Base-by-base conservation (phyloP, 1,284 basidiomycete species). In the Cutaneotrichosporon arboriforme region DNA sequence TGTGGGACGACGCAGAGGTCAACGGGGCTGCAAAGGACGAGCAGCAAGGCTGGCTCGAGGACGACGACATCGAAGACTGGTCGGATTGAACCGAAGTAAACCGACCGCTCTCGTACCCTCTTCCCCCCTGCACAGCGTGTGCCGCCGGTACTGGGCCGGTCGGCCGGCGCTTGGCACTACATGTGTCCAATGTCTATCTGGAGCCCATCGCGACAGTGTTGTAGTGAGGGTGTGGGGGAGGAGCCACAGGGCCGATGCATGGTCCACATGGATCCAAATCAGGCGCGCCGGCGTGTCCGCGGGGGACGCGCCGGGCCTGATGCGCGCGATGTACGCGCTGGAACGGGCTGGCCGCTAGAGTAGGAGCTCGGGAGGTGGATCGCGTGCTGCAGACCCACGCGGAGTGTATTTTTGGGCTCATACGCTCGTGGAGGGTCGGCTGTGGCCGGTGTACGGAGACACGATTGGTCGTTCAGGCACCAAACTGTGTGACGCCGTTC, bases 21-120 rank as follows among this genome's bases (percentile, higher is more conserved):
- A 40, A 18, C 20, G 46, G 42, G 14, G 36, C n/a, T n/a, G n/a
- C n/a, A n/a, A n/a, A 34, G 4, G 33, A 38, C 12, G 51, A 47
- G 3, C 46, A 51, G 17, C 37, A 42, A n/a, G 50, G 52, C 3
- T 54, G 52, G 54, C 46, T 59, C 10, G 51, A 49, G 10, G 58
- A 59, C 40, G 57, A 59, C 49, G 58, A 59, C 26, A 56, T 59
- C 13, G 58, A 55, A 21, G 54, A 55, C 26, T 59, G 50, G 49
- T 45, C 43, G 8, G 43, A 45, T 18, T 45, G 38, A 39, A n/a
- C n/a, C n/a, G n/a, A n/a, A n/a, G n/a, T n/a, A n/a, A n/a, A n/a
- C n/a, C n/a, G n/a, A n/a, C n/a, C n/a, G n/a, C n/a, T n/a, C n/a
- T n/a, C n/a, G n/a, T n/a, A n/a, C n/a, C n/a, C n/a, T n/a, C n/a